Conservation (phyloP, 805 yeast genomes). For the Pichia scutulata region DNA sequence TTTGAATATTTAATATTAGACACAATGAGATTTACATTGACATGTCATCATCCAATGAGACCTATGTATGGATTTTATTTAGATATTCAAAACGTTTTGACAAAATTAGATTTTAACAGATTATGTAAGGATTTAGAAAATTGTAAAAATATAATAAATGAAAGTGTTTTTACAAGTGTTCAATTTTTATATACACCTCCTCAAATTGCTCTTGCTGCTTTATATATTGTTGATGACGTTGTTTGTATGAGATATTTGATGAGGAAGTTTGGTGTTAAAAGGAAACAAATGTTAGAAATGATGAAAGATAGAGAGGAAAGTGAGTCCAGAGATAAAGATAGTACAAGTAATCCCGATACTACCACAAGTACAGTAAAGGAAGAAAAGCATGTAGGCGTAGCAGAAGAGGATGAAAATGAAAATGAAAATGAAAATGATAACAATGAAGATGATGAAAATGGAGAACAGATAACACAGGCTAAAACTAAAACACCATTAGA, state of each 20-base stretch:
- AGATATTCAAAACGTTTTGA: constrained; percentile 65
- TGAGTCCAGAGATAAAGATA: constrained; percentile 9
- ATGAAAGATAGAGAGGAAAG: constrained; percentile 2
- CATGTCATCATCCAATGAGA: constrained; percentile 82
- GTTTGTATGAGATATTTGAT: constrained; percentile 60
- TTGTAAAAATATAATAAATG: constrained; percentile 58
- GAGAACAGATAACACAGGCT: neutral
- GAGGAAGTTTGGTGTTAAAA: constrained; percentile 43
- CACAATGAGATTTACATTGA: constrained; percentile 66
- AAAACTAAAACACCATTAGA: constrained; percentile 15
- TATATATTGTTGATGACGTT: constrained; percentile 58
- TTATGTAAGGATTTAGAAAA: constrained; percentile 64
- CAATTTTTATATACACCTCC: constrained; percentile 83
- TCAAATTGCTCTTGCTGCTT: constrained; percentile 86
- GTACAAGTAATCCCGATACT: neutral
- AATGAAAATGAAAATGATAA: constrained; percentile 5
- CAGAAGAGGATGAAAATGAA: constrained; percentile 1
- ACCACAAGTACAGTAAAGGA: neutral
- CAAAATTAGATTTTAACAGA: constrained; percentile 43
- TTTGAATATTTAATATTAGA: constrained; percentile 74
- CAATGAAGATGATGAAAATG: neutral
- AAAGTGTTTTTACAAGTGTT: constrained; percentile 69
- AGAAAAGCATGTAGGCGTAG: neutral
- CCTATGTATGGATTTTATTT: constrained; percentile 93
- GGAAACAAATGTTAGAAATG: constrained; percentile 17